Evolutionary conservation across 2,329 filamentous ascomycete genomes (phyloP), one percentile per base, ranked within the genome.

Genomic region (Paecilomyces dactylethromorphus): DNA sequence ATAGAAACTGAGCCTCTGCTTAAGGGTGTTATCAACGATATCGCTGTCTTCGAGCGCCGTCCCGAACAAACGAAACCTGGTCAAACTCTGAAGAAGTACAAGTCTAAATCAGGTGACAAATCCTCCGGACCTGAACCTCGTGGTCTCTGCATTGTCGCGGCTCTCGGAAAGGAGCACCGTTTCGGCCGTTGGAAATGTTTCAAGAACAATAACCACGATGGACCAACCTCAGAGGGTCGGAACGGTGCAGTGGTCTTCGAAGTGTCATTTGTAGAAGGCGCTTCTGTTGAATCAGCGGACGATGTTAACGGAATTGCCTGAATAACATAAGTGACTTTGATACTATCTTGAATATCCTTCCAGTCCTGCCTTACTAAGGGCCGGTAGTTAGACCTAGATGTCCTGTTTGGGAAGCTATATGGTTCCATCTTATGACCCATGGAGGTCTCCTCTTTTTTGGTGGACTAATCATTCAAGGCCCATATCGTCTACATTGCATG

Each of bases 191-290:
- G 92, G 92, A 87, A 87, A 75, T 68, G 71, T 50, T 76, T 73
- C 57, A 62, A 67, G 22, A 75, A 79, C 54, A 76, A 73, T 56
- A 72, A 69, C 56, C 60, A 69, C 45, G 65, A 73, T 35, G 72
- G 73, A 13, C 52, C 67, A 50, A 62, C 69, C 54, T 56, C 69
- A 2, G 70, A 71, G 24, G 91, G 86, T 3, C 87, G 87, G 64
- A 97, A 96, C 70, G 90, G 91, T 6, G 90, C 89, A n/a, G 84
- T 94, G 24, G 83, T 97, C 10, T 95, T 96, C 70, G 92, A 96
- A 71, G 84, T 97, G 33, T 84, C 89, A 0, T 75, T 78, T 53
- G 62, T 63, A 55, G 53, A 58, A 39, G 54, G 51, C 52, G 55
- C 55, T 33, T 65, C 70, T 54, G 56, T 59, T 53, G 59, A 58